phyloP scores from a whole-genome alignment of 176 grass and related monocot genomes.

The Ensete glaucum region DNA sequence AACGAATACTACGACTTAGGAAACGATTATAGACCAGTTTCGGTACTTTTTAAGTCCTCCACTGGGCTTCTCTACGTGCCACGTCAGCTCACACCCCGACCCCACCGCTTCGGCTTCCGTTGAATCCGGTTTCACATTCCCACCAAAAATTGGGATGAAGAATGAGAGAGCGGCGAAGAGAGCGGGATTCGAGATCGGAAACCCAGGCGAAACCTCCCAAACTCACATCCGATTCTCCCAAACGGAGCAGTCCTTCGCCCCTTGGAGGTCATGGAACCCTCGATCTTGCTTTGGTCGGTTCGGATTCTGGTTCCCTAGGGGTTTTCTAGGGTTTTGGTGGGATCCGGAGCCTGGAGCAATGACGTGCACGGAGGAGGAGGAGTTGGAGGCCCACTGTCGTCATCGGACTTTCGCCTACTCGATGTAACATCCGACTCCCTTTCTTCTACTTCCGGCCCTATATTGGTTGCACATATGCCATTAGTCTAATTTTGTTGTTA shows the following conservation, averaged over 20 bases:
- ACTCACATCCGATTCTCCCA: too few species aligned
- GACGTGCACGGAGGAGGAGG: not conserved
- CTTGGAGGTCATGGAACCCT: not conserved
- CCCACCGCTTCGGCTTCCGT: not conserved
- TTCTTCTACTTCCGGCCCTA: not conserved
- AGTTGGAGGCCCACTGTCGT: not conserved
- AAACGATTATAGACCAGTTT: too few species aligned
- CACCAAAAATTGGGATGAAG: not conserved
- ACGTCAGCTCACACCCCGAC: too few species aligned
- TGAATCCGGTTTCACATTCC: not conserved
- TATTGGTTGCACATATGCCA: too few species aligned
- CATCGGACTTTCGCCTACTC: not conserved
- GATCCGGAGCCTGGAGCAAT: not conserved
- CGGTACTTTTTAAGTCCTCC: too few species aligned
- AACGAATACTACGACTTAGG: too few species aligned
- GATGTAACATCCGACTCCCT: not conserved
- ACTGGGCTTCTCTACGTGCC: too few species aligned
- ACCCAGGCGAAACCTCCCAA: not conserved
- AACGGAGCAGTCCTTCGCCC: not conserved
- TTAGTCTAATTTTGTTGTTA: too few species aligned
- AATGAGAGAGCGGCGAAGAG: not conserved
- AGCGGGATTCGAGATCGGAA: not conserved
- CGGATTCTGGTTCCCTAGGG: not conserved
- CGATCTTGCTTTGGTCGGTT: not conserved
- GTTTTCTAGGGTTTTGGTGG: slow-evolving; percentile 1